phyloP scores from a whole-genome alignment of 257 asterid species.

The Nicotiana undulata region DNA sequence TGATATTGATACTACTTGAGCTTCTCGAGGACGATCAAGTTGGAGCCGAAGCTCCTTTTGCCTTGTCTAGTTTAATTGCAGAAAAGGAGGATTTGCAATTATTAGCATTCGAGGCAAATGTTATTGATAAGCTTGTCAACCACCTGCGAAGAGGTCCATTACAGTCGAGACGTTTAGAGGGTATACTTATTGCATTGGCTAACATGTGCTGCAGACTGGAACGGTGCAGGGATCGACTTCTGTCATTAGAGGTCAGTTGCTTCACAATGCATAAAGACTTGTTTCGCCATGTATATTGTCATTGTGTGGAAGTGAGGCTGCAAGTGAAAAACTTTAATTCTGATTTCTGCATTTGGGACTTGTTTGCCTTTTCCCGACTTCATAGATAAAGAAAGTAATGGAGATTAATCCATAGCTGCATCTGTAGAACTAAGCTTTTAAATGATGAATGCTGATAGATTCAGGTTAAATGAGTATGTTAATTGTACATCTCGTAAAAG shows the following conservation, averaged over 20 bases:
- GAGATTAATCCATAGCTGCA: not conserved
- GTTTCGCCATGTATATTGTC: not conserved
- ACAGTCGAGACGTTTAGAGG: conserved; percentile 59
- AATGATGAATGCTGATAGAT: not conserved
- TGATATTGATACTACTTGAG: conserved; percentile 59
- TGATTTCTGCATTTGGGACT: not conserved
- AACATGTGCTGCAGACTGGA: conserved; percentile 76
- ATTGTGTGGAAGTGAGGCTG: conserved; percentile 6
- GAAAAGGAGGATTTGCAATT: conserved; percentile 83
- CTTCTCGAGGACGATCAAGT: conserved; percentile 93
- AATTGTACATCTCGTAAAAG: not conserved
- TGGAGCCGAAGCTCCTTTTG: conserved; percentile 91
- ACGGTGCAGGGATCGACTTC: conserved; percentile 70
- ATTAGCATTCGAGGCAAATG: conserved; percentile 62
- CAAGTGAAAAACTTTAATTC: not conserved
- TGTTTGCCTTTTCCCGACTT: not conserved
- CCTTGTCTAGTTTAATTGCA: conserved; percentile 55
- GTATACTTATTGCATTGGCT: conserved; percentile 67
- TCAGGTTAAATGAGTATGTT: not conserved
- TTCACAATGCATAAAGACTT: not conserved
- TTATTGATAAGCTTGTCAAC: conserved; percentile 50
- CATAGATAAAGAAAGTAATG: not conserved
- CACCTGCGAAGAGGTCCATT: conserved; percentile 45
- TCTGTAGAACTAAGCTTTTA: not conserved
- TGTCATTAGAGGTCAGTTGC: conserved; percentile 60